A percentile compares a stretch with the other conserved stretches of the same genome.
These are phyloP conservation scores for Pigoraptor vietnamica DNA, from an alignment of 78 protist species.

Conservation along the genomic window DNA sequence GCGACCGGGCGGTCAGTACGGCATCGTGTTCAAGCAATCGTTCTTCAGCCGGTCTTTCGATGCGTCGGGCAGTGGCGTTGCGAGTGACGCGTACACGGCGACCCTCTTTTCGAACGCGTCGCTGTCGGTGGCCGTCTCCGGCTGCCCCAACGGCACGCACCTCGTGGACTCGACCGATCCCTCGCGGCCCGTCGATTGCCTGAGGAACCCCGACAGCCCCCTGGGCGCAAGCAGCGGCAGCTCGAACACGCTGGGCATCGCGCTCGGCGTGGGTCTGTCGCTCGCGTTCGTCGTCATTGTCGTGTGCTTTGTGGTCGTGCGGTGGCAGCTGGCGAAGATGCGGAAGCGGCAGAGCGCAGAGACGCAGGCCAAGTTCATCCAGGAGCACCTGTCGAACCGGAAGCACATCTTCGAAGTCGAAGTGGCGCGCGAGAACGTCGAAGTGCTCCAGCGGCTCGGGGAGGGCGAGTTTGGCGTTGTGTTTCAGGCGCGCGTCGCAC, in stretches of 20 bases:
- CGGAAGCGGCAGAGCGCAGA: not conserved
- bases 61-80: no score
- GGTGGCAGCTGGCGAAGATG: not conserved
- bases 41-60: no score
- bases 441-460: not conserved
- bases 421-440: not conserved
- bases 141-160: not conserved
- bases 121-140: not conserved
- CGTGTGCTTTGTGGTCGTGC: not conserved
- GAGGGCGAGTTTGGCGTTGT: not conserved
- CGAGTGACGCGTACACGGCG: no score
- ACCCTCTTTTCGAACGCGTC: not conserved
- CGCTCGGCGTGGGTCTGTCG: not conserved
- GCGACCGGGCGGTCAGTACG: not conserved
- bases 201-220: not conserved
- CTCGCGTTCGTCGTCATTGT: not conserved
- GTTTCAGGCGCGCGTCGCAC: not conserved
- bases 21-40: not conserved
- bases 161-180: not conserved
- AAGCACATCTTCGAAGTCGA: not conserved
- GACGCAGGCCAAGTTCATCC: not conserved
- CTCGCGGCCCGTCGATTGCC: not conserved
- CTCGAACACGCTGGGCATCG: not conserved
- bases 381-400: not conserved
- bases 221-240: not conserved